These are phyloP conservation scores for Aspergillus ochraceus DNA, from an alignment of 2,329 filamentous ascomycete genomes.

Conservation along the genomic window DNA sequence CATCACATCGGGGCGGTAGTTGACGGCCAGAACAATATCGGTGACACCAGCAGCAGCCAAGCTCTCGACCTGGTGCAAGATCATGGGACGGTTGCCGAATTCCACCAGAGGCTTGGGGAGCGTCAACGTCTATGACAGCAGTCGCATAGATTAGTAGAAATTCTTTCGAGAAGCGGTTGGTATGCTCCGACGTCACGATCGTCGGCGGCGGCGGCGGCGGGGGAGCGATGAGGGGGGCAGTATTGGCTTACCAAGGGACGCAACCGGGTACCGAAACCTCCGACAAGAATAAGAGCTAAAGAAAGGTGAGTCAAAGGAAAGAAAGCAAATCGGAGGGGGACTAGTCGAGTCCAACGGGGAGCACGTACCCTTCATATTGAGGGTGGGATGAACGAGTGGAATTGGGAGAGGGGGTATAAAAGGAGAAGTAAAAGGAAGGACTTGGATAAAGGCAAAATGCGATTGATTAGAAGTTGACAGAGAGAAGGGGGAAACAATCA, in stretches of 20 bases:
- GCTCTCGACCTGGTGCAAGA: constrained; percentile 95
- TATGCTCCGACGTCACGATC: constrained; percentile 14
- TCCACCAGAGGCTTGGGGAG: constrained; percentile 97
- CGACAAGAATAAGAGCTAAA: constrained; percentile 94
- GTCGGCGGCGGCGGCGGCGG: constrained; percentile 14
- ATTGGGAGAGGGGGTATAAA: constrained; percentile 6
- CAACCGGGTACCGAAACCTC: constrained; percentile 97
- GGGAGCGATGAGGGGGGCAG: background rate
- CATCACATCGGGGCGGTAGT: constrained; percentile 98
- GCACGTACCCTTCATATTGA: background rate
- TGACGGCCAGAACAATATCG: constrained; percentile 96
- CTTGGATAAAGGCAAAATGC: constrained; percentile 16
- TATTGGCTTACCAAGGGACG: constrained; percentile 75
- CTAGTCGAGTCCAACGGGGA: background rate
- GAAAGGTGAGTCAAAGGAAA: background rate
- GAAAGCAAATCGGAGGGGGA: background rate
- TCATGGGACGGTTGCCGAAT: constrained; percentile 99
- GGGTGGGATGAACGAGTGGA: background rate
- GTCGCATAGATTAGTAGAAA: constrained; percentile 15
- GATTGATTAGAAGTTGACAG: constrained; percentile 28
- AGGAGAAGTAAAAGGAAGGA: constrained; percentile 8
- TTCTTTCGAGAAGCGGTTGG: background rate
- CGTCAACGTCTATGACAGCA: constrained; percentile 74
- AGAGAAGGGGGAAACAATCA: constrained; percentile 19
- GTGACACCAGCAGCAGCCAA: constrained; percentile 91